Evolutionary conservation across 2,329 filamentous ascomycete species (phyloP).

Genomic region (Nectriaceae sp.): DNA sequence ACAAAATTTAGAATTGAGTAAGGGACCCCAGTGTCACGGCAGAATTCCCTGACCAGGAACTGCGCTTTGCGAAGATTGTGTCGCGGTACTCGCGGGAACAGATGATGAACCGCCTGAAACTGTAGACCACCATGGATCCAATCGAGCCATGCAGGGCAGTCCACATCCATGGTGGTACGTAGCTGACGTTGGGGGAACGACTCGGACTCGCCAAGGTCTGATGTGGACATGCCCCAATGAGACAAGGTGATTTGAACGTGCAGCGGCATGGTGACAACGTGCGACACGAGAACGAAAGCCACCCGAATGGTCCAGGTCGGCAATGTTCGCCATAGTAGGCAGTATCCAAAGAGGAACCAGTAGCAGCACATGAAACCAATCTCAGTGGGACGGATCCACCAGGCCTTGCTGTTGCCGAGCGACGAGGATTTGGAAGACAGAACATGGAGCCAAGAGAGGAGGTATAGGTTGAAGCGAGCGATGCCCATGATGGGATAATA

Average conservation of each 20-base stretch:
- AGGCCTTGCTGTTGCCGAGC: constrained; percentile 58
- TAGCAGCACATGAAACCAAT: constrained; percentile 63
- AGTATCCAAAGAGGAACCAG: constrained; percentile 70
- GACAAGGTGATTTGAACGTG: constrained; percentile 73
- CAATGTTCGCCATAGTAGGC: constrained; percentile 60
- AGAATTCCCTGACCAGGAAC: constrained; percentile 62
- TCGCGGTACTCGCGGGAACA: constrained; percentile 68
- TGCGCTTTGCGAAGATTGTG: constrained; percentile 67
- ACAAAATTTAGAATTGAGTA: constrained; percentile 64
- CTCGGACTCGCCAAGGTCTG: constrained; percentile 64
- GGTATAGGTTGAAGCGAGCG: constrained; percentile 73
- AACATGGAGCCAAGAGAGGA: constrained; percentile 67
- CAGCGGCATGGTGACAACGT: constrained; percentile 66
- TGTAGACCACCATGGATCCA: constrained; percentile 73
- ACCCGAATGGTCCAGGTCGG: constrained; percentile 60
- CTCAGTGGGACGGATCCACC: constrained; percentile 70
- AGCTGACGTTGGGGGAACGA: constrained; percentile 71
- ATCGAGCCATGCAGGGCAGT: constrained; percentile 71
- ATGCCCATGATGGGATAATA: constrained; percentile 70
- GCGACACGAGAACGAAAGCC: constrained; percentile 63
- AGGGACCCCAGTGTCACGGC: constrained; percentile 62
- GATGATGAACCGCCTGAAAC: constrained; percentile 72
- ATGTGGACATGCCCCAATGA: constrained; percentile 72
- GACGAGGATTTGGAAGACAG: constrained; percentile 55
- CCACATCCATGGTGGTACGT: constrained; percentile 73